Conservation (phyloP, 768 basidiomycete genomes). For the Harrya chromipes region DNA sequence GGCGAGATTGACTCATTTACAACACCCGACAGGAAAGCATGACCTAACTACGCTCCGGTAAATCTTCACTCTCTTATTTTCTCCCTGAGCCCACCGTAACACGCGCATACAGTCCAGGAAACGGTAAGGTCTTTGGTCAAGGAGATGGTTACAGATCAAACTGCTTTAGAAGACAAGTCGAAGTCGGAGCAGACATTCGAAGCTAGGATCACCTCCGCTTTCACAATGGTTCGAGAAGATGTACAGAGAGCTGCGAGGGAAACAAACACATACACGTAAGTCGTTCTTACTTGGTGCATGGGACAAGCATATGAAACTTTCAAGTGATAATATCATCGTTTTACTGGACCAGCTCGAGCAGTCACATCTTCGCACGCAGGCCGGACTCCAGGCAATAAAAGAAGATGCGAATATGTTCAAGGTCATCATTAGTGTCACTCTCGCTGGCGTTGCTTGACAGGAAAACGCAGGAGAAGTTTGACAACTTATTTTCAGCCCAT, state of each 20-base stretch:
- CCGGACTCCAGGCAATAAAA: slow-evolving; percentile 4
- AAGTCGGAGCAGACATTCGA: slow-evolving; percentile 23
- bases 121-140: slow-evolving; percentile 7
- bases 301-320: neutral
- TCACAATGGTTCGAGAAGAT: slow-evolving; percentile 13
- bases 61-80: neutral
- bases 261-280: slow-evolving; percentile 29
- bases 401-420: slow-evolving; percentile 9
- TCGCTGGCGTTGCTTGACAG: slow-evolving; percentile 5
- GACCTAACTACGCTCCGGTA: slow-evolving; percentile 13
- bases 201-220: slow-evolving; percentile 14
- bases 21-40: slow-evolving; percentile 8
- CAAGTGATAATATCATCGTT: slow-evolving; percentile 20
- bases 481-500: slow-evolving; percentile 21
- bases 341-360: slow-evolving; percentile 23
- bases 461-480: slow-evolving; percentile 21
- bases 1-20: neutral
- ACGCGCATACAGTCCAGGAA: slow-evolving; percentile 6
- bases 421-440: slow-evolving; percentile 8
- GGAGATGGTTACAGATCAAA: neutral
- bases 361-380: slow-evolving; percentile 14
- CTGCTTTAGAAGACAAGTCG: slow-evolving; percentile 4
- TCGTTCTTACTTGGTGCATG: neutral
- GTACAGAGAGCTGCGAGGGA: slow-evolving; percentile 18
- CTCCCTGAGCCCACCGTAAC: neutral